A percentile compares a stretch with the other conserved stretches of the same genome.
These are phyloP conservation scores for Porcisia deanei DNA, from an alignment of 208 protist species.

Conservation along the genomic window DNA sequence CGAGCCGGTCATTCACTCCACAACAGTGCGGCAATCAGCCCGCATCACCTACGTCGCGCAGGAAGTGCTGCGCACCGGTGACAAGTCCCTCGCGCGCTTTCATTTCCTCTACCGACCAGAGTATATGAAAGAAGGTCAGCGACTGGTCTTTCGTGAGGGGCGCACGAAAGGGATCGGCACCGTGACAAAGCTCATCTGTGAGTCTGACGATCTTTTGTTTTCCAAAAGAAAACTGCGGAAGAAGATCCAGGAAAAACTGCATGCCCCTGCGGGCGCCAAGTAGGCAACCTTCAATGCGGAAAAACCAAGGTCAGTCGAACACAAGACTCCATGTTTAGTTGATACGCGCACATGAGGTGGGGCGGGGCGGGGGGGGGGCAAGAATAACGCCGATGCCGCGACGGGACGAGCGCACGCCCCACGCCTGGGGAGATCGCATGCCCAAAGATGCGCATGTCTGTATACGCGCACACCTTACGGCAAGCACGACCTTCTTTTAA, in stretches of 20 bases:
- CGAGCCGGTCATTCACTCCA: slow-evolving; percentile 97
- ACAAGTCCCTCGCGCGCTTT: slow-evolving; percentile 93
- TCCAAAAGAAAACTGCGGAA: slow-evolving; percentile 47
- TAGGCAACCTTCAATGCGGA: background rate
- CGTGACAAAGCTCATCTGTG: slow-evolving; percentile 72
- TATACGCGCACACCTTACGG: too few relatives aligned
- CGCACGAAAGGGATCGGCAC: slow-evolving; percentile 93
- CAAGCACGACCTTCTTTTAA: too few relatives aligned
- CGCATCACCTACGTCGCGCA: slow-evolving; percentile 87
- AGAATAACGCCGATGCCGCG: too few relatives aligned
- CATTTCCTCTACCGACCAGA: slow-evolving; percentile 95
- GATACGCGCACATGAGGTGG: too few relatives aligned
- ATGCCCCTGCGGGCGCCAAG: slow-evolving; percentile 6
- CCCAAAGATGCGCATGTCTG: too few relatives aligned
- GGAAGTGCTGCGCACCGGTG: slow-evolving; percentile 94
- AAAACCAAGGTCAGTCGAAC: background rate
- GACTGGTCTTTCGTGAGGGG: slow-evolving; percentile 95
- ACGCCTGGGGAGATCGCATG: too few relatives aligned
- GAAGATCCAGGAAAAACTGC: slow-evolving; percentile 26
- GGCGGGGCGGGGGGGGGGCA: too few relatives aligned
- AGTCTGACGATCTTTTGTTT: slow-evolving; percentile 48
- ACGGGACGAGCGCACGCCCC: too few relatives aligned
- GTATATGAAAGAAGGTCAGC: slow-evolving; percentile 90
- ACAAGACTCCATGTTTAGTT: background rate
- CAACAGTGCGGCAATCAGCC: slow-evolving; percentile 89